Base-by-base conservation (phyloP, 257 asterid species). In the Mentha longifolia region DNA sequence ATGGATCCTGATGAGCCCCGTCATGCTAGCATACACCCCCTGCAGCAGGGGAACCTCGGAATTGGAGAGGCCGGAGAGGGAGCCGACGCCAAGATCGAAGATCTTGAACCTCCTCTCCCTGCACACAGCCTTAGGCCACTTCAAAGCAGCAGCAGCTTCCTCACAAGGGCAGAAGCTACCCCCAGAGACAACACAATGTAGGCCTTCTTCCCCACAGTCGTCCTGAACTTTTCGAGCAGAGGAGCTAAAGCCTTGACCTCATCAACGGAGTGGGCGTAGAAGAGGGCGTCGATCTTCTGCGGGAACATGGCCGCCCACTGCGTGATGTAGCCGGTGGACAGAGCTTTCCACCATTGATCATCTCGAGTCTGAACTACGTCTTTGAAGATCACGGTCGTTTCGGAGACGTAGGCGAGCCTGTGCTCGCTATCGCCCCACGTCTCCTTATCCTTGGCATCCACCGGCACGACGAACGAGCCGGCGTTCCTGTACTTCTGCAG, bases 371-470 rank as follows among this genome's bases (percentile, higher is more conserved):
- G 98, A 56, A 94, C 98, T 0, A 84, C 80, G 64, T 85, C 95
- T 73, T 91, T 94, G 95, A 91, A 94, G 39, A 94, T 94, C 4
- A 88, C 98, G 1, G 99, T 94, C 14, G 99, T 94, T 73, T 94
- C 98, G 0, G 99, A 87, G 3, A 94, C 93, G 65, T 94, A 91
- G 11, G 99, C 99, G 0, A 94, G 82, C 61, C 99, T 70, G 51
- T 94, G 99, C 54, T 94, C 97, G 43, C 98, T 91, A 33, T 94
- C 99, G 0, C 99, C 99, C 99, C 99, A 94, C 4, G 99, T 89
- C 78, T 94, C 99, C 59, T 85, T 91, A 80, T 94, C 99, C 0
- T 82, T 85, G 1, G 95, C 95, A 57, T 94, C 85, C 25, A 89
- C 93, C 0, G 99, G 98, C 41, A 94, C 31, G 54, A 91, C 97